Evolutionary conservation across 495 filamentous ascomycete genomes (phyloP).

Genomic region (Aspergillus taichungensis): DNA sequence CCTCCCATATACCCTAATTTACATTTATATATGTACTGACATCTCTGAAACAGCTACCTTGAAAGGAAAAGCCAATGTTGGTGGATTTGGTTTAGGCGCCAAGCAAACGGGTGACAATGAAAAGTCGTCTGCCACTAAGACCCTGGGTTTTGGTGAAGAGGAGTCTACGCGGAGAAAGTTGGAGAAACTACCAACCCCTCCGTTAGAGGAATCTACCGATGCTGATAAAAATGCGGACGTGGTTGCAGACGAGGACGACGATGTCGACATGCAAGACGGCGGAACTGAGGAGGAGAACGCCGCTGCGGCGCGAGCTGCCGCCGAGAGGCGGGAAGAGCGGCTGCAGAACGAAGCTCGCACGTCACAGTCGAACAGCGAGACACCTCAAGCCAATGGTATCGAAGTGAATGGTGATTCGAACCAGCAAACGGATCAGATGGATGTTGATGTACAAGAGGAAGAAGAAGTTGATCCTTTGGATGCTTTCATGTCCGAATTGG

Average conservation of each 20-base stretch:
- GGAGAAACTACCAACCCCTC: slow-evolving; percentile 73
- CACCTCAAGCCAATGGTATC: slow-evolving; percentile 28
- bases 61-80: slow-evolving; percentile 62
- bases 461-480: slow-evolving; percentile 90
- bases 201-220: slow-evolving; percentile 51
- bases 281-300: slow-evolving; percentile 81
- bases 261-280: slow-evolving; percentile 65
- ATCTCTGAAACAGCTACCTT: slow-evolving; percentile 22
- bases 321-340: slow-evolving; percentile 64
- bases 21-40: slow-evolving; percentile 6
- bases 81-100: slow-evolving; percentile 73
- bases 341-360: slow-evolving; percentile 42
- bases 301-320: slow-evolving; percentile 72
- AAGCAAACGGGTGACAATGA: slow-evolving; percentile 54
- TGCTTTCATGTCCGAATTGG: slow-evolving; percentile 86
- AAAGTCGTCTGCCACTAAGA: slow-evolving; percentile 58
- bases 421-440: slow-evolving; percentile 22
- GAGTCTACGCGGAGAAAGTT: slow-evolving; percentile 77
- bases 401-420: slow-evolving; percentile 40
- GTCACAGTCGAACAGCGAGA: slow-evolving; percentile 12
- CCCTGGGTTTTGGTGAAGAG: slow-evolving; percentile 80
- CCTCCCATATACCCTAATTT: slow-evolving; percentile 2
- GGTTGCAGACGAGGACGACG: slow-evolving; percentile 55
- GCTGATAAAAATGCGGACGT: slow-evolving; percentile 51
- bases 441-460: slow-evolving; percentile 38